These are phyloP conservation scores for Mortierella sp. DNA, from an alignment of 371 early-diverging fungal species.

Conservation along the genomic window DNA sequence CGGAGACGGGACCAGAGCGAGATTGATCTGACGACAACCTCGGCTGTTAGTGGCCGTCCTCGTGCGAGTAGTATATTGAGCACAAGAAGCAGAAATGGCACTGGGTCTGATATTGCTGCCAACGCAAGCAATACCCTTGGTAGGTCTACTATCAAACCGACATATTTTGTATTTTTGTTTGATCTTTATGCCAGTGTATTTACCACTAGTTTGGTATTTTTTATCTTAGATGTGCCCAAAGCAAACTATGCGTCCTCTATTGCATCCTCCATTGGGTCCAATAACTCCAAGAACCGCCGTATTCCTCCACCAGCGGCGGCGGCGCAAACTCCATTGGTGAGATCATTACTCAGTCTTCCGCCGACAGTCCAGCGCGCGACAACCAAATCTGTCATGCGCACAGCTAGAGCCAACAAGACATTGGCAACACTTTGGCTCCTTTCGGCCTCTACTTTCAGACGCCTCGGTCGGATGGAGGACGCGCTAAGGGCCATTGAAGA, in stretches of 20 bases:
- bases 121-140: constrained; percentile 26
- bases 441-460: constrained; percentile 70
- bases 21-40: not conserved
- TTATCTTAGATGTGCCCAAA: constrained; percentile 48
- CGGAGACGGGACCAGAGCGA: constrained; percentile 45
- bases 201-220: too few species aligned
- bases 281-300: constrained; percentile 32
- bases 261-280: constrained; percentile 52
- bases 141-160: constrained; percentile 2
- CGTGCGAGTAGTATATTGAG: constrained; percentile 51
- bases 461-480: constrained; percentile 68
- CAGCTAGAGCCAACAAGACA: constrained; percentile 60
- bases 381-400: constrained; percentile 41
- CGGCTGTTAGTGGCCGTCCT: constrained; percentile 25
- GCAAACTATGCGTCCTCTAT: constrained; percentile 56
- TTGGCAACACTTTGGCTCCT: constrained; percentile 68
- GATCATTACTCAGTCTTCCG: constrained; percentile 28
- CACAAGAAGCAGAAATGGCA: constrained; percentile 31
- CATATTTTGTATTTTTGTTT: not conserved
- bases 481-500: constrained; percentile 74
- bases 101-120: constrained; percentile 23
- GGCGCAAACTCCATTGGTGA: not conserved
- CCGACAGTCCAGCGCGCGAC: constrained; percentile 17
- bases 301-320: not conserved
- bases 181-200: too few species aligned